Evolutionary conservation across 1,284 basidiomycete genomes (phyloP).

Genomic region (Ganoderma resinaceum): DNA sequence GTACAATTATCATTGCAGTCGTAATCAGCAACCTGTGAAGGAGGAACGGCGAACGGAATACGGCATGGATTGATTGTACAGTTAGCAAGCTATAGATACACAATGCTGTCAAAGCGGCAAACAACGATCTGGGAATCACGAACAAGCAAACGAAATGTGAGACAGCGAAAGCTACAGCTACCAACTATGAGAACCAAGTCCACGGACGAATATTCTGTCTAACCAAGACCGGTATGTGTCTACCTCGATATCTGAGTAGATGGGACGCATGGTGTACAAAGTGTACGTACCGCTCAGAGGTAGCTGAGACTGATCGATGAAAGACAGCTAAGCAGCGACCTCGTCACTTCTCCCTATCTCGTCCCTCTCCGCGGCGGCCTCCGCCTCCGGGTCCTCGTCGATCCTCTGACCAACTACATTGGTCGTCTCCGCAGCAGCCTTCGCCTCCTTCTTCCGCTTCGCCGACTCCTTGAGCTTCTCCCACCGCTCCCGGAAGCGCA

Average conservation of each 20-base stretch:
- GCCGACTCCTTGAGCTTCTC: slow-evolving; percentile 88
- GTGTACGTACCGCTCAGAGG: background rate
- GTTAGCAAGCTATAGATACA: background rate
- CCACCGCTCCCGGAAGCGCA: slow-evolving; percentile 86
- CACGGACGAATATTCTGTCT: background rate
- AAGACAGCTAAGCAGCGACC: slow-evolving; percentile 2
- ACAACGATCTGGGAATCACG: background rate
- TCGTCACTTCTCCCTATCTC: slow-evolving; percentile 18
- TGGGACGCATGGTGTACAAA: background rate
- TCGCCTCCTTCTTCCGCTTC: slow-evolving; percentile 86
- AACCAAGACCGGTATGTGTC: slow-evolving; percentile 1
- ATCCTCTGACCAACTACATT: slow-evolving; percentile 67
- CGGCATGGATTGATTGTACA: background rate
- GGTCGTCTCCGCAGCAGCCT: slow-evolving; percentile 59
- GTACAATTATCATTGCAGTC: too few relatives aligned
- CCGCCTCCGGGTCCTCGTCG: slow-evolving; percentile 81
- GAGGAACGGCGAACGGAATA: background rate
- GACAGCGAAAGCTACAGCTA: background rate
- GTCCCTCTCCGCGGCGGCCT: slow-evolving; percentile 61
- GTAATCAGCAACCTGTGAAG: background rate
- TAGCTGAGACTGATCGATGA: too few relatives aligned
- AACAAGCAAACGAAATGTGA: background rate
- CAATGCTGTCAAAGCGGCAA: background rate
- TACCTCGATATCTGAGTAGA: background rate
- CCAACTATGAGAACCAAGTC: background rate